Evolutionary conservation across 345 rosid species (phyloP).

Genomic region (Eucalyptus sp.): DNA sequence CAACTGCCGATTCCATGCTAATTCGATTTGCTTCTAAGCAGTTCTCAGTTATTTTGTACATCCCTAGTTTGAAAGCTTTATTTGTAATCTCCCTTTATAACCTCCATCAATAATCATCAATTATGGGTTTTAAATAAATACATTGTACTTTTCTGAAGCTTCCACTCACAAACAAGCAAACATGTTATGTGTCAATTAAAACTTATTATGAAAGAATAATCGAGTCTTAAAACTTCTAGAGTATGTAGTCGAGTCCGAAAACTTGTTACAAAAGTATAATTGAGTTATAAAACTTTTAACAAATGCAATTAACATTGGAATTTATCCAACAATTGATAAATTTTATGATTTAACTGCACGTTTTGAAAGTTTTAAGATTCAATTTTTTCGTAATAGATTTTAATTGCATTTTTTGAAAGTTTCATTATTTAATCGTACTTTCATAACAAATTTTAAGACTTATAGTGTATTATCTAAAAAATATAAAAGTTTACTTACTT

Average conservation of each 20-base stretch:
- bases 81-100: neutral
- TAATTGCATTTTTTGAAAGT: no score
- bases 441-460: neutral
- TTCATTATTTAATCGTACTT: fast-evolving
- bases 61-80: no score
- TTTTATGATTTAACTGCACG: no score
- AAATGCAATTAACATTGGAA: neutral
- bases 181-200: no score
- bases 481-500: no score
- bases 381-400: no score
- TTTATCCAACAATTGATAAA: neutral
- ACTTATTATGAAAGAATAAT: no score
- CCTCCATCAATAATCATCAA: neutral
- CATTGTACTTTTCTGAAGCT: neutral
- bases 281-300: neutral
- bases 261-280: neutral
- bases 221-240: fast-evolving
- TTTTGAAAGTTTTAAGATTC: no score
- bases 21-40: fast-evolving
- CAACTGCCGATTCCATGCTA: fast-evolving
- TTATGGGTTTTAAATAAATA: no score
- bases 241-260: fast-evolving
- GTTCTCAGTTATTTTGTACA: fast-evolving
- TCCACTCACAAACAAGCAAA: neutral
- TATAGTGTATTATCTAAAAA: no score